A percentile compares a stretch with the other conserved stretches of the same genome.
Conservation (phyloP, 2,329 filamentous ascomycete species). For the Scopulariopsis brevicaulis region DNA sequence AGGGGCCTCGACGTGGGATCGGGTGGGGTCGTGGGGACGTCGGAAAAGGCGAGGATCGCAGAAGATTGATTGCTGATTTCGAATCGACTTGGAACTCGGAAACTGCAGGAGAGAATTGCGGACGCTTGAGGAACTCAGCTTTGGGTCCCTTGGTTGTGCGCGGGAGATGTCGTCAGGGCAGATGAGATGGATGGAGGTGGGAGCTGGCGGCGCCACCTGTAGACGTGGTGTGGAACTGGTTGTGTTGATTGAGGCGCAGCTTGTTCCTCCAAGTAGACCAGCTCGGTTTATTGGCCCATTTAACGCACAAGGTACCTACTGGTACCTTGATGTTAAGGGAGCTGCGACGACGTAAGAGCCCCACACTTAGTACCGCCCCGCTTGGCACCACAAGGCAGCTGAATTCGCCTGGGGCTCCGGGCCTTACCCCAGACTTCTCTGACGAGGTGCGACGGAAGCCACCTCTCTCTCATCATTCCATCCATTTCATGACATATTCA, state of each 20-base stretch:
- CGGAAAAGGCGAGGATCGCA: not conserved
- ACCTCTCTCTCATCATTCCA: not conserved
- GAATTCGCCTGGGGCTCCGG: not conserved
- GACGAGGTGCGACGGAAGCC: not conserved
- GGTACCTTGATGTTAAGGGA: not conserved
- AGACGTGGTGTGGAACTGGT: not conserved
- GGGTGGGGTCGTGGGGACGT: not conserved
- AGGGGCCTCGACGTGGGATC: not conserved
- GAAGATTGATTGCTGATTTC: not conserved
- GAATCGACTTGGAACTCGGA: not conserved
- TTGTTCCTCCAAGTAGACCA: not conserved
- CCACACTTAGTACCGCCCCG: not conserved
- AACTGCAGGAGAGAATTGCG: not conserved
- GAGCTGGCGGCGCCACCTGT: not conserved
- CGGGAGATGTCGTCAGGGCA: not conserved
- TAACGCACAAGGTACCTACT: not conserved
- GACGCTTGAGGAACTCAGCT: not conserved
- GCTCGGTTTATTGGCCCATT: not conserved
- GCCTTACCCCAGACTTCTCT: not conserved
- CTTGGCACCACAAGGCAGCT: not conserved
- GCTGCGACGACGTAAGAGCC: not conserved
- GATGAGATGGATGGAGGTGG: not conserved
- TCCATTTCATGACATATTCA: too few species aligned
- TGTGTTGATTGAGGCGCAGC: not conserved
- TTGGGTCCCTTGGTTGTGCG: not conserved